Percentiles rank a stretch among this genome's conserved stretches.
phyloP scores from a whole-genome alignment of 108 stramenopile genomes.

The Heterococcus sp. region DNA sequence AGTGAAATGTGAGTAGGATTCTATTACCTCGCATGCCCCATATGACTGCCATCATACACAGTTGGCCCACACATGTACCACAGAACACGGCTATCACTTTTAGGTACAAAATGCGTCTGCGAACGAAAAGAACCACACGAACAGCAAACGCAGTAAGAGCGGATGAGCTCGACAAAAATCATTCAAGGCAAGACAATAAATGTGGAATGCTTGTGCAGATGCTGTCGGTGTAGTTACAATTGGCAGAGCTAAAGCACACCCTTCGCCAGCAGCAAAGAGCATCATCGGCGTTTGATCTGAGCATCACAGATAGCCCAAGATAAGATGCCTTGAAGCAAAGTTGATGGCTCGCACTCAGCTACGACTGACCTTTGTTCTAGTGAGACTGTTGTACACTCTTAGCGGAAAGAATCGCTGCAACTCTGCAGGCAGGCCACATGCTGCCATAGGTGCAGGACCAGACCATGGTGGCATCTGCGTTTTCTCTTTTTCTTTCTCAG shows the following conservation, averaged over 20 bases:
- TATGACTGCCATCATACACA: slow-evolving; percentile 88
- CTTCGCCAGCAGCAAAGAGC: neutral
- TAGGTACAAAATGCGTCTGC: slow-evolving; percentile 41
- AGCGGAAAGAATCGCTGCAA: slow-evolving; percentile 25
- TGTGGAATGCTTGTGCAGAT: too few species aligned
- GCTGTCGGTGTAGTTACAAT: neutral
- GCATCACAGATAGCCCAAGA: neutral
- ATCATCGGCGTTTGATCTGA: neutral
- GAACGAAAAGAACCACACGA: too few species aligned
- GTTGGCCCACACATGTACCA: slow-evolving; percentile 99
- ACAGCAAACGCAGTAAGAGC: too few species aligned
- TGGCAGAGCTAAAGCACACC: neutral
- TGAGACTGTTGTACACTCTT: slow-evolving; percentile 41
- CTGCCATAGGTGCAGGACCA: slow-evolving; percentile 18
- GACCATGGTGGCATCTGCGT: slow-evolving; percentile 38
- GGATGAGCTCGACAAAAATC: neutral
- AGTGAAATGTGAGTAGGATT: too few species aligned
- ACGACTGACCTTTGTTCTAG: slow-evolving; percentile 27
- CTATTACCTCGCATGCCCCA: slow-evolving; percentile 83
- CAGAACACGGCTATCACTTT: slow-evolving; percentile 14
- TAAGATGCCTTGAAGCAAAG: neutral
- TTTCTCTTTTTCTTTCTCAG: too few species aligned
- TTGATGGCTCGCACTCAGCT: neutral
- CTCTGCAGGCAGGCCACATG: slow-evolving; percentile 16
- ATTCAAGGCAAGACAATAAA: neutral